Evolutionary conservation across 208 protist genomes (phyloP), one percentile per base, ranked within the genome.

Genomic region (Wallacemonas sp.): DNA sequence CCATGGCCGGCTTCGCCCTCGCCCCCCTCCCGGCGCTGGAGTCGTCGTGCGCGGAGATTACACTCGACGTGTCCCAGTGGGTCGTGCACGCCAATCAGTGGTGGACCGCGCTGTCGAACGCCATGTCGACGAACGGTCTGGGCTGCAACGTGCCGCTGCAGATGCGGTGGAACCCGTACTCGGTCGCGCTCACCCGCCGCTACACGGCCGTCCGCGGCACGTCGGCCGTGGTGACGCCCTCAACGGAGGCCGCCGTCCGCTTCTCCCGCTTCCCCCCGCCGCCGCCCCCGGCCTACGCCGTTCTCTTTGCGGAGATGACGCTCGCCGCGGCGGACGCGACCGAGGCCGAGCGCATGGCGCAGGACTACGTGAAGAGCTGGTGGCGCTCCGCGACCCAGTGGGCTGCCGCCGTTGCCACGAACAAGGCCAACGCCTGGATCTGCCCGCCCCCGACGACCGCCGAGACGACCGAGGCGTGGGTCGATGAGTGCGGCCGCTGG

Each of bases 401-500:
- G 70, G 70, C 70, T 0, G 70, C 70, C 11, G 50, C 46, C 5
- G 23, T 29, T 2, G 59, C 29, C 16, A 22, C 39, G 26, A 7
- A 36, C 44, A 14, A 3, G n/a, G 31, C 26, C 52, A 41, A 65
- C 28, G 12, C 44, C 11, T 75, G 70, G 70, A 36, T 75, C 44
- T 65, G 50, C 57, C 70, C 70, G 16, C 70, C 70, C 20, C 70
- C 70, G 10, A 75, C 70, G 44, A 75, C 70, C 2, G 70, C 46
- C 23, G 54, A n/a, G 41, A 55, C 20, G 22, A 55, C 70, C 1
- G 55, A 49, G 20, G 63, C 49, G 32, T 75, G 70, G 70, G 22
- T 44, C 2, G 18, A 20, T 22, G 33, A 26, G 33, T 54, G 52
- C 57, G 39, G 49, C 16, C 44, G 41, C 39, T 76, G 70, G 70